These are phyloP conservation scores for Myriosclerotinia curreyana DNA, from an alignment of 2,329 filamentous ascomycete species.

Conservation along the genomic window DNA sequence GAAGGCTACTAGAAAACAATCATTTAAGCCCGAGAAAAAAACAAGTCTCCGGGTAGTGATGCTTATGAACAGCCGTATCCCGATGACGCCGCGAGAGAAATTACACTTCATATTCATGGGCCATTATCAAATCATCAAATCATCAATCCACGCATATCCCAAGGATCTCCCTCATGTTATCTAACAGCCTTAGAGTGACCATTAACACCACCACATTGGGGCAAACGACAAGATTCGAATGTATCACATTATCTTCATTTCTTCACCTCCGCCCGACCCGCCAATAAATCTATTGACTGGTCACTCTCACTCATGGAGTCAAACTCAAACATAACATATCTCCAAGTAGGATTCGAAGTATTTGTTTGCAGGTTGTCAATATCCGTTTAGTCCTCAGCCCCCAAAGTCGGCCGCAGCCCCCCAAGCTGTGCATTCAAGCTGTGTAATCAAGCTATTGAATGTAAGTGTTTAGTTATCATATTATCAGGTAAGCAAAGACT, in stretches of 20 bases:
- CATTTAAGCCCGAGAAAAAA: background rate
- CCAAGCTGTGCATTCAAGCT: background rate
- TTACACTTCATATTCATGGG: too few relatives aligned
- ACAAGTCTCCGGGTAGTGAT: background rate
- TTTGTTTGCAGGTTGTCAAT: background rate
- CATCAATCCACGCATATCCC: background rate
- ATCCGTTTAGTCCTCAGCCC: background rate
- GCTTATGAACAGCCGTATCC: background rate
- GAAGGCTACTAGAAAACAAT: background rate
- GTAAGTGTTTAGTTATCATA: background rate
- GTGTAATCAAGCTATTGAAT: background rate
- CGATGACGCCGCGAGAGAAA: too few relatives aligned
- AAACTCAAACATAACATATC: too few relatives aligned
- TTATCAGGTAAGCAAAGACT: background rate
- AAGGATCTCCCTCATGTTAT: background rate
- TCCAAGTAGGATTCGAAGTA: background rate
- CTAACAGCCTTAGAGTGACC: background rate
- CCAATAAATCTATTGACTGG: background rate
- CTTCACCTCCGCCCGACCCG: background rate
- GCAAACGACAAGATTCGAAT: background rate
- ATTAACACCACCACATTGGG: background rate
- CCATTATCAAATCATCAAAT: background rate
- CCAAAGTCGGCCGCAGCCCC: background rate
- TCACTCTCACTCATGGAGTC: too few relatives aligned
- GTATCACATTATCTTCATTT: background rate